phyloP scores from a whole-genome alignment of 805 yeast genomes.

The Kazachstania africana region DNA sequence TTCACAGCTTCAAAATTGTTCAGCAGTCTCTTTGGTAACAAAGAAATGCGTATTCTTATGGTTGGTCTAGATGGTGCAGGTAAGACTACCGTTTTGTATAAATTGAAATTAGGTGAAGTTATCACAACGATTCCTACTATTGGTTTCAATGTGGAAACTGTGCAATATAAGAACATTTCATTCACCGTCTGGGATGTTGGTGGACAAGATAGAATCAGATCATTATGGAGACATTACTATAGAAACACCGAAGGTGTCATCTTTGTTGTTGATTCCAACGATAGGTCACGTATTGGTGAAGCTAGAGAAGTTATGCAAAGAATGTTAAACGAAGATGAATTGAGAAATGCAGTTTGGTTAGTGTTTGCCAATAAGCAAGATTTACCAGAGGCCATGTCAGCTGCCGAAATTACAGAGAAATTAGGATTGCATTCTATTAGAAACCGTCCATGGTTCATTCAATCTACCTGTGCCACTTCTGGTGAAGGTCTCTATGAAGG shows the following conservation, averaged over 20 bases:
- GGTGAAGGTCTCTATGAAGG: conserved; percentile 98
- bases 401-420: conserved; percentile 96
- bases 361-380: conserved; percentile 98
- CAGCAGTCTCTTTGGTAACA: conserved; percentile 91
- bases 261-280: conserved; percentile 95
- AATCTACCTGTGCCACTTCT: conserved; percentile 97
- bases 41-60: conserved; percentile 96
- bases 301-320: conserved; percentile 97
- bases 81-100: conserved; percentile 92
- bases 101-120: conserved; percentile 89
- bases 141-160: conserved; percentile 96
- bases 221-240: conserved; percentile 97
- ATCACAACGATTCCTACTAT: conserved; percentile 94
- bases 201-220: conserved; percentile 99
- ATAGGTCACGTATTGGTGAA: conserved; percentile 94
- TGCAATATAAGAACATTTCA: conserved; percentile 91
- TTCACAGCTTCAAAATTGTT: conserved; percentile 87
- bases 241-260: conserved; percentile 98
- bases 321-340: conserved; percentile 96
- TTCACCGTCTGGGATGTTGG: conserved; percentile 99
- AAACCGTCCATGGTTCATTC: conserved; percentile 99
- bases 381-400: conserved; percentile 97
- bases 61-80: conserved; percentile 98
- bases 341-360: conserved; percentile 88
- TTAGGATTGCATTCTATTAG: conserved; percentile 93